Conservation (phyloP, 495 filamentous ascomycete species). For the Daldinia vernicosa region DNA sequence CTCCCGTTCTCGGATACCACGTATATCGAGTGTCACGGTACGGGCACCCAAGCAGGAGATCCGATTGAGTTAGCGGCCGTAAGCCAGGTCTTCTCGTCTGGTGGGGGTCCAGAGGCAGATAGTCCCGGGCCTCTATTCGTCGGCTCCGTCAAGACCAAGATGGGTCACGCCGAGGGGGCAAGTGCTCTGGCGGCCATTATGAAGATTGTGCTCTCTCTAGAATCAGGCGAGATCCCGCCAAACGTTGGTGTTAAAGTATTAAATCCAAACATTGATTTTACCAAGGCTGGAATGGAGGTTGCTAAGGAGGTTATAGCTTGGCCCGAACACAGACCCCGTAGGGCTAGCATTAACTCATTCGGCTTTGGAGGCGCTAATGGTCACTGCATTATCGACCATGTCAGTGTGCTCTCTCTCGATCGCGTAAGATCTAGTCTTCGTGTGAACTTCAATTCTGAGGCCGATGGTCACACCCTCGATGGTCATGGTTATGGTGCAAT, state of each 20-base stretch:
- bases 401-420: not conserved
- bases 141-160: not conserved
- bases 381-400: not conserved
- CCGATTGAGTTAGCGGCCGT: not conserved
- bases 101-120: not conserved
- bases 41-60: not conserved
- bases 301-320: not conserved
- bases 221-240: not conserved
- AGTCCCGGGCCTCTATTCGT: not conserved
- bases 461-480: not conserved
- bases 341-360: not conserved
- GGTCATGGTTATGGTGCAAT: not conserved
- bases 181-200: not conserved
- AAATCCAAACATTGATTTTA: not conserved
- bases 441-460: not conserved
- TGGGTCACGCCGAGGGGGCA: not conserved
- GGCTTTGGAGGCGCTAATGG: not conserved
- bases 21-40: not conserved
- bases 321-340: not conserved
- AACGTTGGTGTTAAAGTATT: not conserved
- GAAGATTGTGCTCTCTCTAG: not conserved
- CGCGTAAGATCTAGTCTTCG: not conserved
- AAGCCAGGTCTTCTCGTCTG: not conserved
- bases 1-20: not conserved
- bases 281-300: not conserved